Evolutionary conservation across 805 yeast genomes (phyloP).

Genomic region (Pichia kluyveri): DNA sequence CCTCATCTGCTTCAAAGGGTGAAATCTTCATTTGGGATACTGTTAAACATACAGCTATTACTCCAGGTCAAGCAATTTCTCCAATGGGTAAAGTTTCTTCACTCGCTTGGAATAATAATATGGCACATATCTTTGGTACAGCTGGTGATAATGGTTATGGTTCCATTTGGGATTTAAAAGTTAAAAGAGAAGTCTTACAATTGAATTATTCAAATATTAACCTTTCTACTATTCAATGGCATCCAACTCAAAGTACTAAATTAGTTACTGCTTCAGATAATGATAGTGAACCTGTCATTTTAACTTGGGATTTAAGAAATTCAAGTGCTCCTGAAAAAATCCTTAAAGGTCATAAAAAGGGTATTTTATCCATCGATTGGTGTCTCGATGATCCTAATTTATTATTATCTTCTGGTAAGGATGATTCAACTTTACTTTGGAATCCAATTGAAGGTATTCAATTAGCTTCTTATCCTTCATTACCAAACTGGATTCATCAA

Average conservation of each 20-base stretch:
- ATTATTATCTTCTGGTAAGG: conserved; percentile 86
- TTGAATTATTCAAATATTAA: conserved; percentile 67
- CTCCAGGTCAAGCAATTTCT: conserved; percentile 73
- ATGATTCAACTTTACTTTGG: conserved; percentile 83
- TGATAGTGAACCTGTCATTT: conserved; percentile 69
- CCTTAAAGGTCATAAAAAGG: conserved; percentile 75
- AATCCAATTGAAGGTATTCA: conserved; percentile 68
- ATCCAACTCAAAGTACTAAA: conserved; percentile 79
- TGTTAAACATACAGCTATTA: conserved; percentile 41
- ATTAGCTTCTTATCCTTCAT: conserved; percentile 81
- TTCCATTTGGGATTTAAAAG: conserved; percentile 88
- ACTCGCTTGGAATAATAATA: conserved; percentile 81
- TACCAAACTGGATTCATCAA: conserved; percentile 91
- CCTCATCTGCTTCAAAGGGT: conserved; percentile 83
- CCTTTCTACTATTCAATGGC: conserved; percentile 86
- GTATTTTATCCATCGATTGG: conserved; percentile 90
- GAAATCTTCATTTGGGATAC: conserved; percentile 90
- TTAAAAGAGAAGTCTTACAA: conserved; percentile 82
- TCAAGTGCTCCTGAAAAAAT: conserved; percentile 81
- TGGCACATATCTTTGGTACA: conserved; percentile 80
- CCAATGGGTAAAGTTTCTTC: conserved; percentile 75
- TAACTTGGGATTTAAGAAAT: conserved; percentile 92
- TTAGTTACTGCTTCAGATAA: conserved; percentile 81
- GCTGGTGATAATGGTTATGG: conserved; percentile 82
- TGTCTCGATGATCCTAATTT: conserved; percentile 71